Conservation (phyloP, 208 protist species). For the Vickermania ingenoplastis region DNA sequence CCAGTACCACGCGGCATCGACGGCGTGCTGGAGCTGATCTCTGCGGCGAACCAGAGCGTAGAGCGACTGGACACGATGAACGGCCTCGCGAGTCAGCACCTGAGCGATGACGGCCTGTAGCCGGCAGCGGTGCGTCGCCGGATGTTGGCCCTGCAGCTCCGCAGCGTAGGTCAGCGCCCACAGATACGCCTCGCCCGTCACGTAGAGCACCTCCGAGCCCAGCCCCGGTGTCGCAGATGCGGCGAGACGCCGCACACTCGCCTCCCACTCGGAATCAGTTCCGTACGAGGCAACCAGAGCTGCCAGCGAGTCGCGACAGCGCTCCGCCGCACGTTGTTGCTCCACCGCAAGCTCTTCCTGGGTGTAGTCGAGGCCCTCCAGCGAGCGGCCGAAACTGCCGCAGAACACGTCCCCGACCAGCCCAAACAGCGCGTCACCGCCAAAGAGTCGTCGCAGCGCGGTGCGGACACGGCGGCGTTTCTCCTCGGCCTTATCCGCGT, state of each 20-base stretch:
- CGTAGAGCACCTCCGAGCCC: slow-evolving; percentile 63
- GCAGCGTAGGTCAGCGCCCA: slow-evolving; percentile 34
- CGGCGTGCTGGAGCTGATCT: not conserved
- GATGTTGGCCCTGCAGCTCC: no score
- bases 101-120: no score
- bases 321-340: slow-evolving; percentile 45
- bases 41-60: not conserved
- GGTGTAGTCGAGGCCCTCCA: slow-evolving; percentile 73
- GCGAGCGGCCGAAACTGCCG: slow-evolving; percentile 66
- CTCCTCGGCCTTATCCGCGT: slow-evolving; percentile 84
- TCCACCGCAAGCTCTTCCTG: slow-evolving; percentile 62
- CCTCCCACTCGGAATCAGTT: not conserved
- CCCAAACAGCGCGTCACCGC: slow-evolving; percentile 42
- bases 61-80: not conserved
- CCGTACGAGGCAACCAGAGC: not conserved
- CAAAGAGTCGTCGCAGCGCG: slow-evolving; percentile 65
- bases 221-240: slow-evolving; percentile 26
- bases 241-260: not conserved
- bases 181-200: slow-evolving; percentile 58
- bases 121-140: no score
- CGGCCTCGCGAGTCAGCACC: no score
- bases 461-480: slow-evolving; percentile 61
- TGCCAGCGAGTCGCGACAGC: slow-evolving; percentile 50
- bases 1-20: slow-evolving; percentile 67
- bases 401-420: slow-evolving; percentile 59